These are phyloP conservation scores for Populus pruinosa DNA, from an alignment of 345 rosid species.

Conservation along the genomic window DNA sequence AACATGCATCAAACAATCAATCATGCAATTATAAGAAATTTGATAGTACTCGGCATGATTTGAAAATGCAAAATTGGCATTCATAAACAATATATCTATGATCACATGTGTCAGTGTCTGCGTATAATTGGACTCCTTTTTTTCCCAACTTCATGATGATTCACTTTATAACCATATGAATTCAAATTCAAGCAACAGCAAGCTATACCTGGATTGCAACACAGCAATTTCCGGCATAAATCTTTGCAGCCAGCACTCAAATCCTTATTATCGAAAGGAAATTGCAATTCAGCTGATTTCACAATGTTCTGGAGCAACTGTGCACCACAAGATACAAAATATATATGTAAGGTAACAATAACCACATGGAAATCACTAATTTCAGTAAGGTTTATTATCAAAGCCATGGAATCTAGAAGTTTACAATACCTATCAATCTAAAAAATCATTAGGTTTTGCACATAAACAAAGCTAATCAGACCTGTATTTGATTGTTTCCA, in stretches of 20 bases:
- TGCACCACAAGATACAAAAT: conserved; percentile 20
- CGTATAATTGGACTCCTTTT: neutral
- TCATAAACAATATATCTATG: neutral
- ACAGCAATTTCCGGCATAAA: conserved; percentile 81
- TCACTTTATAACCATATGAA: conserved; percentile 3
- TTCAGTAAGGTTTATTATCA: conserved; percentile 1
- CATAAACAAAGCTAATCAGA: conserved; percentile 18
- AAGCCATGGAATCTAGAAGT: neutral
- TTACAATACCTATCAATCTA: neutral
- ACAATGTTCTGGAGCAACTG: conserved; percentile 94
- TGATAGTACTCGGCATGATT: neutral
- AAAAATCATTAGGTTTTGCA: neutral
- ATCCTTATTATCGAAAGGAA: conserved; percentile 56
- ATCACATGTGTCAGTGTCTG: neutral
- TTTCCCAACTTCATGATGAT: conserved; percentile 3
- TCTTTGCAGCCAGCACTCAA: conserved; percentile 73
- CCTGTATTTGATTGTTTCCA: conserved; percentile 90
- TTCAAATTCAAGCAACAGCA: conserved; percentile 9
- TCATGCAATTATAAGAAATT: neutral
- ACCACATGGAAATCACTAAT: conserved; percentile 8
- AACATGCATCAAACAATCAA: conserved; percentile 4
- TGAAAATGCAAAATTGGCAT: neutral
- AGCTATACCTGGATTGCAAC: conserved; percentile 80
- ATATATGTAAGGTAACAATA: conserved; percentile 2
- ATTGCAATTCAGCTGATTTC: conserved; percentile 73